phyloP scores from a whole-genome alignment of 2,329 filamentous ascomycete species.

The Trichoderma sp. region DNA sequence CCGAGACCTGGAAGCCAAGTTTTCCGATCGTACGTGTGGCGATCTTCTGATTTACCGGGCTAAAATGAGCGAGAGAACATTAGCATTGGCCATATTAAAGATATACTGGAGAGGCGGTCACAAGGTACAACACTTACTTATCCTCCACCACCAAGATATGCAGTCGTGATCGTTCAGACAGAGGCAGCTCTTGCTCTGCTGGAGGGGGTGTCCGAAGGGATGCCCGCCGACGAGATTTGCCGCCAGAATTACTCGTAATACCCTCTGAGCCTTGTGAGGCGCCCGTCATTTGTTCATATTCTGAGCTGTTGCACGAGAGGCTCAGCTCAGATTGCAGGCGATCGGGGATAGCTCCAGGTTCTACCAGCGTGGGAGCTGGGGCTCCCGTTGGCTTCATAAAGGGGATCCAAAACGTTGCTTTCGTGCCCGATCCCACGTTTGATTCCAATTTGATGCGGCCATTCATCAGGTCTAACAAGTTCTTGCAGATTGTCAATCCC shows the following conservation, averaged over 20 bases:
- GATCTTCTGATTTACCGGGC: conserved; percentile 72
- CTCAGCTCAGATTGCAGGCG: conserved; percentile 64
- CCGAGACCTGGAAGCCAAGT: conserved; percentile 69
- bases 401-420: conserved; percentile 74
- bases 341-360: conserved; percentile 66
- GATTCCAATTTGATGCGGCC: conserved; percentile 73
- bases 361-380: conserved; percentile 53
- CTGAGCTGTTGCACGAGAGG: conserved; percentile 68
- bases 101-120: neutral
- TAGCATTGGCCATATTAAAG: conserved; percentile 25
- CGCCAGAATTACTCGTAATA: conserved; percentile 25
- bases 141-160: conserved; percentile 81
- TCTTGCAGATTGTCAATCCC: conserved; percentile 79
- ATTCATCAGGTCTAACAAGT: conserved; percentile 76
- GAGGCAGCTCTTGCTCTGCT: conserved; percentile 52
- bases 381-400: conserved; percentile 68
- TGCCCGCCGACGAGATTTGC: conserved; percentile 34
- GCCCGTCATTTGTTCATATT: conserved; percentile 53
- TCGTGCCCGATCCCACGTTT: conserved; percentile 66
- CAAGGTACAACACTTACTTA: conserved; percentile 56
- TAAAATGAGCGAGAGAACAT: conserved; percentile 28
- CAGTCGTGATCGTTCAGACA: conserved; percentile 60
- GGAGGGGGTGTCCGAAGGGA: conserved; percentile 40
- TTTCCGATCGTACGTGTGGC: conserved; percentile 74
- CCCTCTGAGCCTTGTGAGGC: conserved; percentile 41